phyloP scores from a whole-genome alignment of 1,284 basidiomycete genomes.

The Neolentinus lepideus region DNA sequence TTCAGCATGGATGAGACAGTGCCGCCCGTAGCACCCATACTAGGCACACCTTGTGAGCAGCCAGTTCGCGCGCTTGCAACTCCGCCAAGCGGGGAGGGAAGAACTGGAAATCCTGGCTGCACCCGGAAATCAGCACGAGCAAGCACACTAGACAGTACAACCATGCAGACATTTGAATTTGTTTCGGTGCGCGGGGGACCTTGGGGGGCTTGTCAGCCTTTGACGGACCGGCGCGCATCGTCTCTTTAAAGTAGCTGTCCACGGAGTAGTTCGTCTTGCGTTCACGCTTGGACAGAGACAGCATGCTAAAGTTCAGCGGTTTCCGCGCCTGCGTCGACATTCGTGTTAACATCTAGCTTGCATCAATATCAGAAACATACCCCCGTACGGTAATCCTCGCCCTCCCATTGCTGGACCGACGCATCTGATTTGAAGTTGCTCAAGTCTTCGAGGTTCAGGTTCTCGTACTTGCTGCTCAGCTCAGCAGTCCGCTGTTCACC shows the following conservation, averaged over 20 bases:
- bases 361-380: constrained; percentile 40
- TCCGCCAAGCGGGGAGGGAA: constrained; percentile 80
- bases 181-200: constrained; percentile 84
- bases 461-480: constrained; percentile 90
- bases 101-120: constrained; percentile 96
- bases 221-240: constrained; percentile 71
- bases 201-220: constrained; percentile 84
- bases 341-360: no score
- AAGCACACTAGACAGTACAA: background rate
- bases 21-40: background rate
- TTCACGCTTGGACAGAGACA: constrained; percentile 93
- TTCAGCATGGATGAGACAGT: background rate
- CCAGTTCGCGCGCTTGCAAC: constrained; percentile 85
- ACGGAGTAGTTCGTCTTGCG: constrained; percentile 95
- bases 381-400: constrained; percentile 84
- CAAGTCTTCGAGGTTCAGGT: constrained; percentile 89
- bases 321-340: constrained; percentile 51
- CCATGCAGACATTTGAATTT: constrained; percentile 65
- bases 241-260: constrained; percentile 91
- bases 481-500: constrained; percentile 89
- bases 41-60: constrained; percentile 63
- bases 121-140: constrained; percentile 2
- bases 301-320: constrained; percentile 69
- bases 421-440: constrained; percentile 97
- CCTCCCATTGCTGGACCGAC: constrained; percentile 91